Evolutionary conservation across 257 asterid species (phyloP).

Genomic region (Primulina tabacum): DNA sequence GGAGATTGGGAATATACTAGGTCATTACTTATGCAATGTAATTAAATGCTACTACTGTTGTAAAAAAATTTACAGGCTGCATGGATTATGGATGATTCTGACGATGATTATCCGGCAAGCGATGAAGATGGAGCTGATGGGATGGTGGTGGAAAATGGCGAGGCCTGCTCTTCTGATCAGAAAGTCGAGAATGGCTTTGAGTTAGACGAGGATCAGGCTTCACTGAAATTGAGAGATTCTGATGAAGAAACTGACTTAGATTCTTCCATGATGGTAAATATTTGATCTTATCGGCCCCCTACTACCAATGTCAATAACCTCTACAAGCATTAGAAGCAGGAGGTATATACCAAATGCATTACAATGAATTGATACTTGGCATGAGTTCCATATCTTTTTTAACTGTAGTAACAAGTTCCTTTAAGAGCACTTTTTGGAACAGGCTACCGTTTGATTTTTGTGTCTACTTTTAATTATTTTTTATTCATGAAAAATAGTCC

Average conservation of each 20-base stretch:
- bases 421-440: neutral
- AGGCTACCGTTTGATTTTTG: neutral
- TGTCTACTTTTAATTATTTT: neutral
- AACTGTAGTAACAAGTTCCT: neutral
- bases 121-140: slow-evolving; percentile 72
- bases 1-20: neutral
- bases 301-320: neutral
- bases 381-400: neutral
- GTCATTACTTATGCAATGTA: slow-evolving; percentile 13
- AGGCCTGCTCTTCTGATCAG: slow-evolving; percentile 38
- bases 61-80: slow-evolving; percentile 66
- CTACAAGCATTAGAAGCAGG: neutral
- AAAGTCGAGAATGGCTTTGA: slow-evolving; percentile 44
- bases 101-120: slow-evolving; percentile 52
- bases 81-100: slow-evolving; percentile 89
- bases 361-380: neutral
- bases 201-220: slow-evolving; percentile 75
- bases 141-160: slow-evolving; percentile 75
- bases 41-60: slow-evolving; percentile 10
- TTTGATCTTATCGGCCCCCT: neutral
- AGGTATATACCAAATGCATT: neutral
- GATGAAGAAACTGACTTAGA: slow-evolving; percentile 82
- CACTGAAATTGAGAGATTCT: slow-evolving; percentile 58
- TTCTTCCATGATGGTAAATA: slow-evolving; percentile 81
- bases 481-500: neutral